Evolutionary conservation across 306 rosid species (phyloP).

Genomic region (Mimosa pudica): DNA sequence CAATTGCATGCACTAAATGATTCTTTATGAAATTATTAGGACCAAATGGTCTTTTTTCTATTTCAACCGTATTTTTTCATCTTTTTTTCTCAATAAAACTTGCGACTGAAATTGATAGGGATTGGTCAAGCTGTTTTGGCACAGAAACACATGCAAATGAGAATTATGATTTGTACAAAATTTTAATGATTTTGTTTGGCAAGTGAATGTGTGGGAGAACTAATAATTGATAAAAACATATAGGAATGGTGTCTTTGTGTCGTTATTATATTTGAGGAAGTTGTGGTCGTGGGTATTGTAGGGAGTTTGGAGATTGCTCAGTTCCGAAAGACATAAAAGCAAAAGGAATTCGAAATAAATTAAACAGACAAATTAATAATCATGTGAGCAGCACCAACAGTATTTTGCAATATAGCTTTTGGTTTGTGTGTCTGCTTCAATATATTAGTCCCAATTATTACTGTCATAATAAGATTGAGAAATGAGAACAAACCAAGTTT

Average conservation of each 20-base stretch:
- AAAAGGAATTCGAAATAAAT: constrained; percentile 11
- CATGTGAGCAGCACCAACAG: constrained; percentile 28
- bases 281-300: constrained; percentile 26
- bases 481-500: constrained; percentile 51
- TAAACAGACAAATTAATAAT: constrained; percentile 2
- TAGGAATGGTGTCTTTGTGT: not conserved
- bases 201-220: constrained; percentile 33
- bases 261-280: not conserved
- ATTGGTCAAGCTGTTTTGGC: constrained; percentile 23
- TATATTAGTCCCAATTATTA: constrained; percentile 53
- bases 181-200: constrained; percentile 33
- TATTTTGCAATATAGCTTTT: constrained; percentile 43
- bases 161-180: constrained; percentile 19
- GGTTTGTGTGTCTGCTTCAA: constrained; percentile 60
- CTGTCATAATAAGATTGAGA: constrained; percentile 55
- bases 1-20: too few relatives aligned
- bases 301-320: constrained; percentile 33
- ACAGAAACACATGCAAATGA: constrained; percentile 44
- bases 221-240: constrained; percentile 45
- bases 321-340: constrained; percentile 20
- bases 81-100: not conserved
- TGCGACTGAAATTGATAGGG: not conserved
- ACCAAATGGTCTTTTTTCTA: too few relatives aligned
- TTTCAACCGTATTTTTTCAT: too few relatives aligned
- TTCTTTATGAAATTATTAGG: too few relatives aligned